These are phyloP conservation scores for Rhytidhysteron rufulum DNA, from an alignment of 2,329 filamentous ascomycete genomes.

Conservation along the genomic window DNA sequence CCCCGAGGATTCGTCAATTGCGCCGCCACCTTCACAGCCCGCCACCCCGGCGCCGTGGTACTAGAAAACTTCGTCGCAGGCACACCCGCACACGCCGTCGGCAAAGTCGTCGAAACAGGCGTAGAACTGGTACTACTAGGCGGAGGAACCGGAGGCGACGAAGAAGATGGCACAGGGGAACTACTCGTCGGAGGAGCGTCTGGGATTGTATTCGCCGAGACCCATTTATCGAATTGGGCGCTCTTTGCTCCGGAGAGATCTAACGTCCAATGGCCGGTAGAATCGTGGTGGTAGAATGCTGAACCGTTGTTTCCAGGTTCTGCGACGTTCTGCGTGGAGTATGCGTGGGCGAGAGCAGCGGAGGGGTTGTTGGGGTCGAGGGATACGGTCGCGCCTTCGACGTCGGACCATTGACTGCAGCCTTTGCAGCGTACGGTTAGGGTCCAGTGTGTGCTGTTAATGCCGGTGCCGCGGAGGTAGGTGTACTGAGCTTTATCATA, in stretches of 20 bases:
- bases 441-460: neutral
- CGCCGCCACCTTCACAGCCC: neutral
- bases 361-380: neutral
- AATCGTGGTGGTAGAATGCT: neutral
- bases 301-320: neutral
- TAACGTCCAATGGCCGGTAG: neutral
- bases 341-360: neutral
- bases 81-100: neutral
- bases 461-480: neutral
- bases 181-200: neutral
- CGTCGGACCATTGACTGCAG: neutral
- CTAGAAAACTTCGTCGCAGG: neutral
- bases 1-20: conserved; percentile 1
- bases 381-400: neutral
- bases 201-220: neutral
- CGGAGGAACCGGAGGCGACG: neutral
- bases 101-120: neutral
- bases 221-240: neutral
- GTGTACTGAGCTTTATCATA: neutral
- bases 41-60: neutral
- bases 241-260: neutral
- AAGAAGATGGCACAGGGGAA: neutral
- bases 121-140: neutral
- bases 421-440: conserved; percentile 1
- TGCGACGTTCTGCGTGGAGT: neutral